Evolutionary conservation across 2,329 filamentous ascomycete species (phyloP), one percentile per base, ranked within the genome.

Genomic region (Hypoxylon sp.): DNA sequence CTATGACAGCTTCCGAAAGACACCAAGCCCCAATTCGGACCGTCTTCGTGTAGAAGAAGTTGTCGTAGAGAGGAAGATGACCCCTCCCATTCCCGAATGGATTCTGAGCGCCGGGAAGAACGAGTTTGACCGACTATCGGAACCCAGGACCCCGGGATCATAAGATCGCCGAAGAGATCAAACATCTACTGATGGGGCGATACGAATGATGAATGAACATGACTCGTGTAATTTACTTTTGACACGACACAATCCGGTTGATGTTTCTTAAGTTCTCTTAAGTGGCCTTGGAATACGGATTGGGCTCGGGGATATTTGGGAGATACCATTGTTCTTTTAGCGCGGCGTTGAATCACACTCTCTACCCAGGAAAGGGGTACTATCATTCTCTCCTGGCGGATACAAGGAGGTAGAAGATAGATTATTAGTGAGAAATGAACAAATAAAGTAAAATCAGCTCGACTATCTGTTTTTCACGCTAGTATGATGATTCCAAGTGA

Each of bases 1-100:
- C 68, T 76, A 84, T 33, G 87, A 89, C 19, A 85, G 83, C 69
- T 84, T 84, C 59, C 70, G 70, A 62, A 74, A 75, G 55, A 73
- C 77, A 6, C 66, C 74, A 17, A 76, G 67, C 14, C 75, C 71
- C 3, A 72, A 73, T 59, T 24, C 72, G 51, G 69, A 77, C 57
- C 46, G 60, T 29, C 65, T 74, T 33, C 70, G 67, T 11, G 63
- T 68, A 13, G 72, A 75, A 17, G 73, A 75, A n/a, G 44, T 62
- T n/a, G 48, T 57, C 14, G 69, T 54, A 19, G 84, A 85, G 73
- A 80, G 84, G 51, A 83, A 82, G 42, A 82, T 89, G 80, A 89
- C 87, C 9, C 87, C 88, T 10, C 87, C 87, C 1, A 88, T 90
- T 44, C 88, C 88, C 0, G 87, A 88, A 5, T 90, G 87, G 84